Evolutionary conservation across 108 stramenopile species (phyloP), one percentile per base, ranked within the genome.

Genomic region (Cyclotella sp.): DNA sequence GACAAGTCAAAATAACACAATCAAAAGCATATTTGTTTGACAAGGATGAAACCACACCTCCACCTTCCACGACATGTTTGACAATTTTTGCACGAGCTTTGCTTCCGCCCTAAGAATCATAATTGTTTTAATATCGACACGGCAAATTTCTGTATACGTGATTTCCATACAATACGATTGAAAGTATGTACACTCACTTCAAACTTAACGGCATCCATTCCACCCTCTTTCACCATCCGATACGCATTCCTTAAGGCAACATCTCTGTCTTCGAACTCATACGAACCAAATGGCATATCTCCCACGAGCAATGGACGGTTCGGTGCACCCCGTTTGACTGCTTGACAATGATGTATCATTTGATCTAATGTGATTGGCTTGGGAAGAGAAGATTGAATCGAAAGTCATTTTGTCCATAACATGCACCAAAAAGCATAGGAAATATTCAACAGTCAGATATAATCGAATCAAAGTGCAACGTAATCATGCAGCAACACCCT

Each of bases 241-340:
- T 93, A 96, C 6, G 95, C 96, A 82, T 96, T 97, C 58, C 79
- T 75, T 18, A 98, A 73, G 6, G 91, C 92, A 55, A 96, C 78
- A 83, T 97, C 90, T 52, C 91, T 87, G 55, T 96, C 91, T 44
- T 91, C 76, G 47, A 85, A 91, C 77, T 98, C 98, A 78, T 98
- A 99, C 11, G 94, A 84, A 40, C 98, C 98, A 80, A 99, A 97
- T 6, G 99, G 99, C 95, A 99, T 96, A 76, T 99, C 99, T 0
- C 94, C 97, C 0, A 99, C 90, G n/a, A 99, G 73, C 63, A 99
- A 82, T 5, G 96, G 96, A 24, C 79, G 70, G 63, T 74, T 83
- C 18, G 81, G 81, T 62, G 94, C 82, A 24, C 96, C 96, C 18
- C 89, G 82, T 46, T 94, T 86, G 52, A 97, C 97, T 16, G 95